Percentiles rank a stretch among this genome's conserved stretches.
Evolutionary conservation across 345 rosid species (phyloP).

Genomic region (Mercurialis annua): DNA sequence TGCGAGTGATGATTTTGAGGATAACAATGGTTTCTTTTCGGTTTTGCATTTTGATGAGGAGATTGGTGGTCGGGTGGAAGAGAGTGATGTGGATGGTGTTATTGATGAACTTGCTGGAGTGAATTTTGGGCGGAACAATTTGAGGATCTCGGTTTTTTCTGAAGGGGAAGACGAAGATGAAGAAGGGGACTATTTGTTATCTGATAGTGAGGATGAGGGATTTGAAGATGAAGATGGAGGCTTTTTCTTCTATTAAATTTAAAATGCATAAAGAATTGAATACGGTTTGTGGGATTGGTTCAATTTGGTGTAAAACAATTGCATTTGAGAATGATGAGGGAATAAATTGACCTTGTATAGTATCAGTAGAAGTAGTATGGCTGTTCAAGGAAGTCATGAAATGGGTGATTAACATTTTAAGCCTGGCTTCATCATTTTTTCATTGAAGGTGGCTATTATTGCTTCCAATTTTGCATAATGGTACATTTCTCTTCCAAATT

Average conservation of each 20-base stretch:
- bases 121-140: constrained; percentile 44
- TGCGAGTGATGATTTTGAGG: constrained; percentile 29
- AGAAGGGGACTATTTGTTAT: constrained; percentile 38
- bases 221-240: constrained; percentile 23
- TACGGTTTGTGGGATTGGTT: neutral
- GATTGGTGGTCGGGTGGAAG: constrained; percentile 14
- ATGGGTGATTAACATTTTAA: neutral
- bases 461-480: neutral
- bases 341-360: neutral
- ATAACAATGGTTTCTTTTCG: constrained; percentile 40
- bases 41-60: constrained; percentile 41
- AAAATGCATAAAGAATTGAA: too few species aligned
- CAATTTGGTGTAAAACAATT: neutral
- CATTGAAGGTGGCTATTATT: neutral
- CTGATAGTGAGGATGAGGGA: constrained; percentile 43
- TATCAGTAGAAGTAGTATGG: neutral
- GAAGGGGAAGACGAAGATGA: constrained; percentile 65
- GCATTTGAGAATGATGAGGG: too few species aligned
- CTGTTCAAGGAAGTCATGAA: constrained; percentile 1
- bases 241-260: constrained; percentile 9
- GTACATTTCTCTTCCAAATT: neutral
- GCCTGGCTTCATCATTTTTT: constrained; percentile 1
- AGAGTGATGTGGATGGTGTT: constrained; percentile 35
- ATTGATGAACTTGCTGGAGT: constrained; percentile 43
- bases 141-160: constrained; percentile 54